phyloP scores from a whole-genome alignment of 1,139 yeast genomes.

The Candida glucosophila region DNA sequence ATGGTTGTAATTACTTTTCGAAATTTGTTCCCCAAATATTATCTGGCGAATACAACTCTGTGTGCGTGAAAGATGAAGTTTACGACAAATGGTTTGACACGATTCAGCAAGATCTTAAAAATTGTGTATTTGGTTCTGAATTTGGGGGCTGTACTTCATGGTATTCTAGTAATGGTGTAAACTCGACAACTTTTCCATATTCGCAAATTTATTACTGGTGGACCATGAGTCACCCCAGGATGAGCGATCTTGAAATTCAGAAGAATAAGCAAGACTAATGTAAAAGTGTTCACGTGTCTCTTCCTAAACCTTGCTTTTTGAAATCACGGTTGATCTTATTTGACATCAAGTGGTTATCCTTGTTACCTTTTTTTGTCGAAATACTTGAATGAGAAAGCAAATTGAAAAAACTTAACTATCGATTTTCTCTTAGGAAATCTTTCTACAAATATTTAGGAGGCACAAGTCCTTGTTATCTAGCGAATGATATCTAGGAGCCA shows the following conservation, averaged over 20 bases:
- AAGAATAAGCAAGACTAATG: conserved; percentile 1
- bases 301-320: no score
- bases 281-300: no score
- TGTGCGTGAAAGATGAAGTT: conserved; percentile 23
- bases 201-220: conserved; percentile 29
- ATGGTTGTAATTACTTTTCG: conserved; percentile 19
- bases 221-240: conserved; percentile 19
- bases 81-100: conserved; percentile 29
- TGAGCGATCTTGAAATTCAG: conserved; percentile 15
- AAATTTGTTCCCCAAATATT: conserved; percentile 20
- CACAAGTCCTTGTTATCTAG: no score
- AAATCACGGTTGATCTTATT: no score
- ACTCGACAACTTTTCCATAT: conserved; percentile 31
- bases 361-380: no score
- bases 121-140: conserved; percentile 29
- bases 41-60: conserved; percentile 19
- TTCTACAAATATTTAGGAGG: no score
- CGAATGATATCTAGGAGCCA: no score
- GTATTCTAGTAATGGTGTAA: conserved; percentile 23
- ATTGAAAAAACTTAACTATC: no score
- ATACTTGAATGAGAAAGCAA: no score
- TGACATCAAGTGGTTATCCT: no score
- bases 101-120: conserved; percentile 19
- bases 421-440: no score
- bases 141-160: conserved; percentile 40